Evolutionary conservation across 2,329 filamentous ascomycete species (phyloP), one percentile per base, ranked within the genome.

Genomic region (Monosporascus sp.): DNA sequence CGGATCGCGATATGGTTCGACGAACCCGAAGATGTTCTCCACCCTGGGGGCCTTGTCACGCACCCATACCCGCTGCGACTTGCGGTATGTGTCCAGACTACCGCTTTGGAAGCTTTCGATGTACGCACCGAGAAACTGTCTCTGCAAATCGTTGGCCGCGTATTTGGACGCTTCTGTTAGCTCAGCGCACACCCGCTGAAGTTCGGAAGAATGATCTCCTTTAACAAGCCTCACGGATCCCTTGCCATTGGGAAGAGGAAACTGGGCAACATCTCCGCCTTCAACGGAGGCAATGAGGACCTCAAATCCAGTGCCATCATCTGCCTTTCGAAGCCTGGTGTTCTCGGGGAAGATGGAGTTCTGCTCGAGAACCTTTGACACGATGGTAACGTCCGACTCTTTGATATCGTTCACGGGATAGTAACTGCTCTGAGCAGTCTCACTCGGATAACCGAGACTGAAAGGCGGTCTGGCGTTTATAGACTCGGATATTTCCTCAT

Each of bases 1-100:
- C 2, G 83, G 82, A 63, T 86, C 83, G 53, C 82, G 73, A 59
- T 86, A 86, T 2, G 81, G 82, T 62, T 85, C 82, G 6, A 85
- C 75, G 58, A 86, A 85, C 0, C 82, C 82, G 53, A 85, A 69
- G 48, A 84, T 80, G 18, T 74, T 79, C 61, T 85, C 83, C 7
- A 85, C 71, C 47, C 67, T 70, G 2, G 82, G 80, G 35, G 72
- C 73, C 54, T 77, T 78, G 60, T 86, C 81, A 52, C 72, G 74
- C n/a, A 84, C 76, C 82, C 82, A 85, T 35, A 71, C 68, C 46
- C 76, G 70, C 59, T 80, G 80, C 24, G 78, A 78, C 50, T 82
- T 73, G 48, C 78, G 80, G 65, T 79, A 83, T 1, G 72, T 67
- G 54, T 82, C 74, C 37, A 84, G 71, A 37, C 75, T 80, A 3